Base-by-base conservation (phyloP, 371 early-diverging fungal genomes). In the Actinomucor elegans region DNA sequence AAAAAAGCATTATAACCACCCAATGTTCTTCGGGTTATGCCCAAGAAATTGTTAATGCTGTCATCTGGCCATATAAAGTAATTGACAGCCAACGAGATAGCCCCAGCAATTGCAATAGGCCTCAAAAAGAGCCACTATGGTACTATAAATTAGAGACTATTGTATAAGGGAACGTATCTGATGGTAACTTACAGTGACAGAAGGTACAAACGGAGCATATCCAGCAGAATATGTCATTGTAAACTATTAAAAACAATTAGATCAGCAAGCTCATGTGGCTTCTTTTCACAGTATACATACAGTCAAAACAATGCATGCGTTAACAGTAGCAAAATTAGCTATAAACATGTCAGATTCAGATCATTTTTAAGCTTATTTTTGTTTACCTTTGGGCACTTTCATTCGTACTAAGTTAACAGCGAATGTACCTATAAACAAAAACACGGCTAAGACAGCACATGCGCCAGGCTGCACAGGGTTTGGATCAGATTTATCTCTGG, bases 21-120 rank as follows among this genome's bases (percentile, higher is more conserved):
- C 5, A 75, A 29, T 1, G 66, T 66, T n/a, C 54, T 58, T 21
- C 44, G 15, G 1, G 69, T 55, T 6, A 69, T 48, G 2, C 24
- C 37, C 43, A 72, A 42, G 34, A 66, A 75, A 18, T 69, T 71
- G 12, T 55, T 62, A 11, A 72, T 52, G 24, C 72, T 75, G 21
- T 75, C 70, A 14, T 71, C 76, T 14, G 76, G 76, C 76, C 76
- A 75, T 18, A 75, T 45, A 8, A 72, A 21, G 21, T 60, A 59
- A 37, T 72, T 57, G 9, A 75, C 61, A 10, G 62, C 69, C 8
- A 75, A 29, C 11, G 64, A 57, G 33, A 72, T 48, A 5, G 52
- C 71, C 18, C 66, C 76, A 29, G 70, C 67, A 1, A 64, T 23
- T 5, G 64, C 67, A 31, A 72, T 54, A 1, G 76, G 76, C 21